Conservation (phyloP, 2,329 filamentous ascomycete species). For the Monilinia polystroma region DNA sequence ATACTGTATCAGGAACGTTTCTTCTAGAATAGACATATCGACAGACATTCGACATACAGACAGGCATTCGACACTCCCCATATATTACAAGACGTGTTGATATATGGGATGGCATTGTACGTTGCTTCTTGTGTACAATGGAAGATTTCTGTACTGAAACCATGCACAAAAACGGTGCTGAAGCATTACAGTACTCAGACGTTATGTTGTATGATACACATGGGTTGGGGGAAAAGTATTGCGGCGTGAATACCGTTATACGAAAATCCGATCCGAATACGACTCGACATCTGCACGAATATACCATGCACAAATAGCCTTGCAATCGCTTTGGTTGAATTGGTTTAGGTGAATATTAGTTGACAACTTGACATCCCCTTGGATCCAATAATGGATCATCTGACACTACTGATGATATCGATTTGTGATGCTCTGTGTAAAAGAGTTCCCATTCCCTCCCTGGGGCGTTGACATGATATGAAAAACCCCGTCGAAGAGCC, state of each 20-base stretch:
- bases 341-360: not conserved
- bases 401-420: not conserved
- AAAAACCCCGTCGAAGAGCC: not conserved
- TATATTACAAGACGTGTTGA: not conserved
- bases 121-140: slow-evolving; percentile 1
- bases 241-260: not conserved
- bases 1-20: no score
- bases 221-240: not conserved
- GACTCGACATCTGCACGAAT: slow-evolving; percentile 1
- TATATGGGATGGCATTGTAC: not conserved
- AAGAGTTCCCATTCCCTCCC: not conserved
- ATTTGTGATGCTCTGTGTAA: not conserved
- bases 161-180: slow-evolving; percentile 7
- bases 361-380: slow-evolving; percentile 9
- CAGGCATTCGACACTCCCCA: no score
- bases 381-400: not conserved
- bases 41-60: no score
- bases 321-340: slow-evolving; percentile 2
- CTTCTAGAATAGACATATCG: no score
- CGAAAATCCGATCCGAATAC: slow-evolving; percentile 2
- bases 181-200: not conserved
- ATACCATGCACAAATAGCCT: not conserved
- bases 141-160: not conserved
- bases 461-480: not conserved
- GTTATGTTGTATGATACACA: not conserved